A percentile compares a stretch with the other conserved stretches of the same genome.
phyloP scores from a whole-genome alignment of 805 yeast species.

The Grigorovia jiainica region DNA sequence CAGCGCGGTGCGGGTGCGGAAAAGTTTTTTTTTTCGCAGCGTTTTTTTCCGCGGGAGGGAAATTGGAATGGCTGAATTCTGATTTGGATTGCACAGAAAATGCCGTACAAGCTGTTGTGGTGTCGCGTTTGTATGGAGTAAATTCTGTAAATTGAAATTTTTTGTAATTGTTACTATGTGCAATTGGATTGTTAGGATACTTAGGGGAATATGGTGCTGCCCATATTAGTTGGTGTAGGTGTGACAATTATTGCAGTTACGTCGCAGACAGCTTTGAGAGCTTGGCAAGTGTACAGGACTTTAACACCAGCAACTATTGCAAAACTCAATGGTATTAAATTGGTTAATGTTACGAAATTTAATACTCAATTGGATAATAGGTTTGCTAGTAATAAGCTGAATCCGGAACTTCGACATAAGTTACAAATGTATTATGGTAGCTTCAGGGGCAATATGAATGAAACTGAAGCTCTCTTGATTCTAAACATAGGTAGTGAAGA shows the following conservation, averaged over 20 bases:
- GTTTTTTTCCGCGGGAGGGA: too few relatives aligned
- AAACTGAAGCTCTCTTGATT: conserved; percentile 59
- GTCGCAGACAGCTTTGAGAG: conserved; percentile 21
- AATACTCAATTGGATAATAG: conserved; percentile 7
- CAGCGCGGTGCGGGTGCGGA: too few relatives aligned
- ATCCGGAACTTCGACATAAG: conserved; percentile 6
- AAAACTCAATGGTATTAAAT: conserved; percentile 17
- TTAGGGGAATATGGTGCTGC: conserved; percentile 29
- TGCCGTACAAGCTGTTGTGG: too few relatives aligned
- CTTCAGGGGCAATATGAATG: conserved; percentile 55
- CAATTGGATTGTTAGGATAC: too few relatives aligned
- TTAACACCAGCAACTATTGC: conserved; percentile 24
- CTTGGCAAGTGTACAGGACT: conserved; percentile 23
- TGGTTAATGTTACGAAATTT: conserved; percentile 4
- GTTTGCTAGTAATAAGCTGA: conserved; percentile 12
- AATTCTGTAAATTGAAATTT: too few relatives aligned
- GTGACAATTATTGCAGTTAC: conserved; percentile 21
- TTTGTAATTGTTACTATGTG: too few relatives aligned
- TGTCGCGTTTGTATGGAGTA: too few relatives aligned
- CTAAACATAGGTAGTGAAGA: conserved; percentile 50
- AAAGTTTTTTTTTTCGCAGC: too few relatives aligned
- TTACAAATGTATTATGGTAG: conserved; percentile 44
- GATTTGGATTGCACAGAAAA: too few relatives aligned
- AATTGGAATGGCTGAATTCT: too few relatives aligned
- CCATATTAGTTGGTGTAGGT: conserved; percentile 24